Conservation (phyloP, 2,329 filamentous ascomycete genomes). For the Pezicula carpinea region DNA sequence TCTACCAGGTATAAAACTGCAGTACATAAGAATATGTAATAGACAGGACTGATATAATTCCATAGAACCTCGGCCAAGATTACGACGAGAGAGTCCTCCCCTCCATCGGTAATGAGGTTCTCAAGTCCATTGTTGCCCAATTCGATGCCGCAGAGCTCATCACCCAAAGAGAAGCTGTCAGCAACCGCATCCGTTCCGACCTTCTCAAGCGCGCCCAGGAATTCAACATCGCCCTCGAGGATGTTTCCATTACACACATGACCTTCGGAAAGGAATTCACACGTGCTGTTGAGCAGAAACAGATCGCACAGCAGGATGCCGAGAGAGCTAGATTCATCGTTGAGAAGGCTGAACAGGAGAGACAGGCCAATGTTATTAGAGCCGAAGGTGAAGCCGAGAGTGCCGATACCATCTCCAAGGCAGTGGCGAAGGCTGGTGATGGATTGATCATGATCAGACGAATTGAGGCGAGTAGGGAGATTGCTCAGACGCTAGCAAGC, state of each 20-base stretch:
- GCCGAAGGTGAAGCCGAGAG: constrained; percentile 97
- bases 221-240: constrained; percentile 98
- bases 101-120: constrained; percentile 98
- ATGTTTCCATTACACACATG: constrained; percentile 99
- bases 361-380: constrained; percentile 96
- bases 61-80: constrained; percentile 88
- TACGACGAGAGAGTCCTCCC: constrained; percentile 98
- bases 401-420: constrained; percentile 90
- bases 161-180: constrained; percentile 96
- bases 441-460: constrained; percentile 93
- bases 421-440: constrained; percentile 88
- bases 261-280: constrained; percentile 99
- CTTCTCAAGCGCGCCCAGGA: constrained; percentile 88
- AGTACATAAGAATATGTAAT: neutral
- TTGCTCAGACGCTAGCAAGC: constrained; percentile 79
- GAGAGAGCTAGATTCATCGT: constrained; percentile 97
- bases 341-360: constrained; percentile 97
- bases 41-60: neutral
- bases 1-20: constrained; percentile 76
- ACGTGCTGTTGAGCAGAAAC: constrained; percentile 98
- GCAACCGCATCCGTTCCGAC: constrained; percentile 87
- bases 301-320: constrained; percentile 98
- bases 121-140: constrained; percentile 97
- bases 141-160: constrained; percentile 99
- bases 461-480: constrained; percentile 95